A percentile compares a stretch with the other conserved stretches of the same genome.
phyloP scores from a whole-genome alignment of 2,329 filamentous ascomycete genomes.

The Botrytis sinoallii region DNA sequence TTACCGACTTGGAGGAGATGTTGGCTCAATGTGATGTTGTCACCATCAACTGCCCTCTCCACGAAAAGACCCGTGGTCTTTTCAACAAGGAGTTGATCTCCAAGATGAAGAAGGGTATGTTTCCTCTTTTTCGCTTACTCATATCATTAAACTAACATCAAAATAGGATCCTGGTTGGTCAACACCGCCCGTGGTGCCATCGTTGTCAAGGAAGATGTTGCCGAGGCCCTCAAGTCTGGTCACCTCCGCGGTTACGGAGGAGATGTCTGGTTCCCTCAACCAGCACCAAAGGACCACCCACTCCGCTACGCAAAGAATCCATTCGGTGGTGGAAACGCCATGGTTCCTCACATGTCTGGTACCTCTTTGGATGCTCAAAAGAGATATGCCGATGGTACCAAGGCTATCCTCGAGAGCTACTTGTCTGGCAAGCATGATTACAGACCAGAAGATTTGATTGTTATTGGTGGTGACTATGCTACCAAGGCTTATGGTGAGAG shows the following conservation, averaged over 20 bases:
- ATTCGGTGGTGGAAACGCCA: constrained; percentile 96
- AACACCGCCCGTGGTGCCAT: constrained; percentile 99
- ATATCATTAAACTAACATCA: neutral
- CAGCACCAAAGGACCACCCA: constrained; percentile 86
- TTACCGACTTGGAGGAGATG: constrained; percentile 89
- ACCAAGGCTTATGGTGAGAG: constrained; percentile 60
- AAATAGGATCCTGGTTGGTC: constrained; percentile 81
- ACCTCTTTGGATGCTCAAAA: constrained; percentile 98
- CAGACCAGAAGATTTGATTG: constrained; percentile 84
- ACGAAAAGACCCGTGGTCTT: constrained; percentile 93
- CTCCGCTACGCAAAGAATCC: constrained; percentile 92
- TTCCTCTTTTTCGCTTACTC: constrained; percentile 51
- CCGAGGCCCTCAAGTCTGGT: constrained; percentile 84
- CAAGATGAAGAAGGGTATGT: constrained; percentile 98
- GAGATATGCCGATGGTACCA: constrained; percentile 82
- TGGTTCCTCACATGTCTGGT: constrained; percentile 98
- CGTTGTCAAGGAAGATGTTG: constrained; percentile 98
- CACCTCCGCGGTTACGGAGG: constrained; percentile 88
- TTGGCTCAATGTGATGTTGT: constrained; percentile 91
- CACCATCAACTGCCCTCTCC: constrained; percentile 98
- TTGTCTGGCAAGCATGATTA: constrained; percentile 86
- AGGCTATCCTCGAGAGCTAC: constrained; percentile 89
- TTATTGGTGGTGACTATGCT: constrained; percentile 85
- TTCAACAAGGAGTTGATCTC: constrained; percentile 98
- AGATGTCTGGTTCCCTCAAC: constrained; percentile 91